Percentiles rank a stretch among this genome's conserved stretches.
These are phyloP conservation scores for Akanthomyces muscarius DNA, from an alignment of 2,329 filamentous ascomycete species.

Conservation along the genomic window DNA sequence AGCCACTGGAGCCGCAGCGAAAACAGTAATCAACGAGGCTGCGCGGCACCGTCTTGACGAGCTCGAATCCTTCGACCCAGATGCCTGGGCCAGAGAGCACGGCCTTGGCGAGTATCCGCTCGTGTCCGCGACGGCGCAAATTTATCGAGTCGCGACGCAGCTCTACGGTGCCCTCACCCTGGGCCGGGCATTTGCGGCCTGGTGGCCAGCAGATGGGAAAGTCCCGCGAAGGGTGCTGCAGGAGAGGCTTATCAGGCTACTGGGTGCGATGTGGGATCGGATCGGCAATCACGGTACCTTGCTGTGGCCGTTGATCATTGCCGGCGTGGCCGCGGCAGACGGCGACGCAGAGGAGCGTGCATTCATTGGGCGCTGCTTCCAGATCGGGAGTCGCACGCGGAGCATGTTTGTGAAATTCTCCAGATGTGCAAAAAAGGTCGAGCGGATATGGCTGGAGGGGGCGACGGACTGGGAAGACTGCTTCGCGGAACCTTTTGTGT, in stretches of 20 bases:
- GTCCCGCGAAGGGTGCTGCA: neutral
- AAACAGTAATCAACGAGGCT: neutral
- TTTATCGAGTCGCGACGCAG: neutral
- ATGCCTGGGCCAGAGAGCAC: neutral
- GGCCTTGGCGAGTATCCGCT: neutral
- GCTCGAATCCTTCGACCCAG: neutral
- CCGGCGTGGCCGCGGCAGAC: neutral
- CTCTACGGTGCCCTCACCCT: no score
- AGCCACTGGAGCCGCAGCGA: neutral
- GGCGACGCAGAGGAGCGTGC: neutral
- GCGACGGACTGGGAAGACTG: neutral
- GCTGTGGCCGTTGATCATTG: neutral
- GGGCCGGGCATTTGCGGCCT: no score
- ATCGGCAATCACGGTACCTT: neutral
- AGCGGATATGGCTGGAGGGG: neutral
- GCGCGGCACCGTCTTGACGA: neutral
- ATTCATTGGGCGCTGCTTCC: neutral
- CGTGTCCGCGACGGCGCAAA: neutral
- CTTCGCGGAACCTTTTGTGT: no score
- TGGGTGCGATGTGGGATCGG: neutral
- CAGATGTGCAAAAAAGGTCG: neutral
- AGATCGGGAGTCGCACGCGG: neutral
- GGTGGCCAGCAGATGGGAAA: no score
- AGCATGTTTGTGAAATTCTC: neutral
- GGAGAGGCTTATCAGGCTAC: neutral